These are phyloP conservation scores for Hapsidospora chrysogenum DNA, from an alignment of 495 filamentous ascomycete genomes.

Conservation along the genomic window DNA sequence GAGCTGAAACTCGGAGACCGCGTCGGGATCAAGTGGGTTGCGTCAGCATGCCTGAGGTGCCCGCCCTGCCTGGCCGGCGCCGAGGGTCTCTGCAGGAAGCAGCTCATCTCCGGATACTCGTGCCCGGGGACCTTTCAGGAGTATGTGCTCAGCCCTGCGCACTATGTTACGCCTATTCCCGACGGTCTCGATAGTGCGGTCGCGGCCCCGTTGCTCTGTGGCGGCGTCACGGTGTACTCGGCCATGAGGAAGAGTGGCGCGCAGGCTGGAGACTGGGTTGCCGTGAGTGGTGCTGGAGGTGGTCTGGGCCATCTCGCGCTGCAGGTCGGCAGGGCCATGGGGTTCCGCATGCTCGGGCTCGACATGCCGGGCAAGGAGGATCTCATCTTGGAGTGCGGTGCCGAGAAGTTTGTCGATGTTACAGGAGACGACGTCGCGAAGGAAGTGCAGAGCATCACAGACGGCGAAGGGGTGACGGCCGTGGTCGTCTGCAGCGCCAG, in stretches of 20 bases:
- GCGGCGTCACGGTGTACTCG: slow-evolving; percentile 36
- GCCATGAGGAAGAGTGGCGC: too few species aligned
- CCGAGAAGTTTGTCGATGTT: not conserved
- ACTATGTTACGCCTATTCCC: too few species aligned
- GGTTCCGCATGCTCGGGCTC: not conserved
- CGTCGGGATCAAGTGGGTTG: too few species aligned
- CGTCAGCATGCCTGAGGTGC: too few species aligned
- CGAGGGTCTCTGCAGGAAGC: too few species aligned
- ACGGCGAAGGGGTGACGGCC: not conserved
- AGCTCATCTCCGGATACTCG: too few species aligned
- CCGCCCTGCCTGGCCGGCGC: too few species aligned
- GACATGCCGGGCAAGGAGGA: not conserved
- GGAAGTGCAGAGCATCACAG: not conserved
- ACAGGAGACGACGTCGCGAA: not conserved
- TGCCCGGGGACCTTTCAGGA: too few species aligned
- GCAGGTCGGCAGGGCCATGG: not conserved
- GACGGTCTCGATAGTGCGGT: slow-evolving; percentile 26
- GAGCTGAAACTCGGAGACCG: too few species aligned
- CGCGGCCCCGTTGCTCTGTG: slow-evolving; percentile 39
- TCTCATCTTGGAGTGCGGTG: not conserved
- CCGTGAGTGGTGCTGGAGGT: not conserved
- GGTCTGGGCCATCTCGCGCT: not conserved
- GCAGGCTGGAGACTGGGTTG: not conserved
- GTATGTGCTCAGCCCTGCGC: too few species aligned
- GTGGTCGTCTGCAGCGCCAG: too few species aligned